Conservation (phyloP, 2,329 filamentous ascomycete species). For the Diaporthe longicolla region DNA sequence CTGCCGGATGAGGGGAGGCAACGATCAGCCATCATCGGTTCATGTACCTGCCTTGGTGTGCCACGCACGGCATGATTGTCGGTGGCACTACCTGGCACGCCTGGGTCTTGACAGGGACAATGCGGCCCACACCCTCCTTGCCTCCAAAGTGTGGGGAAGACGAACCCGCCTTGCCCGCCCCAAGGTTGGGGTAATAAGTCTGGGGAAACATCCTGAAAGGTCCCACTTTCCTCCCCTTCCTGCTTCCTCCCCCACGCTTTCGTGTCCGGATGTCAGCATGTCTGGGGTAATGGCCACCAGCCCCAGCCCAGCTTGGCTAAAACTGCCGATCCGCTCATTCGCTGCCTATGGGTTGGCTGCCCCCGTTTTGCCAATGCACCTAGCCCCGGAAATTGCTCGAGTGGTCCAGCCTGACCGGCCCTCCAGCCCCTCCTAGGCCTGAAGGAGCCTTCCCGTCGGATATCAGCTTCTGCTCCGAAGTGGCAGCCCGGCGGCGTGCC, state of each 20-base stretch:
- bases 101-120: slow-evolving; percentile 7
- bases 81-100: slow-evolving; percentile 17
- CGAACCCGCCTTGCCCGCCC: not conserved
- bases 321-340: slow-evolving; percentile 27
- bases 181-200: slow-evolving; percentile 13
- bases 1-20: slow-evolving; percentile 19
- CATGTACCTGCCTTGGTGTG: not conserved
- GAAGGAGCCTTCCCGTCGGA: slow-evolving; percentile 16
- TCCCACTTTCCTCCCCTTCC: not conserved
- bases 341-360: not conserved
- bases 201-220: slow-evolving; percentile 12
- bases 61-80: slow-evolving; percentile 30
- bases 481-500: not conserved
- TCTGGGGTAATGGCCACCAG: slow-evolving; percentile 6
- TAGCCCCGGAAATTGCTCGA: slow-evolving; percentile 23
- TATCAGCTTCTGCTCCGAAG: not conserved
- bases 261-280: not conserved
- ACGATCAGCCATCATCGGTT: slow-evolving; percentile 2
- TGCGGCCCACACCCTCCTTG: not conserved
- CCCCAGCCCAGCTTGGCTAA: not conserved
- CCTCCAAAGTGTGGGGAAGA: not conserved
- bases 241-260: slow-evolving; percentile 4
- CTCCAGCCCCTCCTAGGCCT: not conserved
- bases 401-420: not conserved
- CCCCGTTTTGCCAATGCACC: slow-evolving; percentile 11